Base-by-base conservation (phyloP, 345 rosid species). In the Salix dunnii region DNA sequence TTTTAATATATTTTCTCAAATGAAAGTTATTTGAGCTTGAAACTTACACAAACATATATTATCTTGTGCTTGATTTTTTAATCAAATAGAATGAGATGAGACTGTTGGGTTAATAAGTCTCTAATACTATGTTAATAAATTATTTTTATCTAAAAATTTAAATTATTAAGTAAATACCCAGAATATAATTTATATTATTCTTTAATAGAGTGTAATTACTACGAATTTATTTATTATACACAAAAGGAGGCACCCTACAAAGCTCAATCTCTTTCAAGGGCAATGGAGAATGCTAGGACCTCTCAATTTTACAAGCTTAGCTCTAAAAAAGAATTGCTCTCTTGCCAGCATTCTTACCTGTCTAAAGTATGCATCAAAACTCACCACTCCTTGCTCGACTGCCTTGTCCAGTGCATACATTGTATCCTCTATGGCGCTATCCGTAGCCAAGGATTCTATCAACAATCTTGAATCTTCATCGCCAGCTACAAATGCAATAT, bases 271-370 rank as follows among this genome's bases (percentile, higher is more conserved):
- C 11, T 60, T 20, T 60, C 64, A 2, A 33, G 51, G 70, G 27
- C 43, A 63, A 14, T 25, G 43, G 30, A 70, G 68, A 7, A 58
- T 48, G 17, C 68, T 48, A 31, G 42, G 25, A 6, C 62, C 80
- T 63, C 53, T 46, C 31, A 76, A 36, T 58, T 40, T 72, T 23
- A 80, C 27, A 9, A 75, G 70, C 77, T 0, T 28, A 11, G 60
- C 77, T 68, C 86, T 85, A 71, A 23, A 71, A 12, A 36, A 40
- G 67, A 86, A 93, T 68, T 91, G 95, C 75, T 90, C 97, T 81
- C 97, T 93, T 1, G 84, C 86, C 88, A 91, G 81, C 7, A n/a
- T 77, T 76, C 98, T 87, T 14, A 93, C 88, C 63, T 84, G 90
- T 82, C 17, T 91, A 6, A 91, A 60, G 65, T 93, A 93, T 6